Evolutionary conservation across 2,329 filamentous ascomycete genomes (phyloP).

Genomic region (Hypoxylon sp.): DNA sequence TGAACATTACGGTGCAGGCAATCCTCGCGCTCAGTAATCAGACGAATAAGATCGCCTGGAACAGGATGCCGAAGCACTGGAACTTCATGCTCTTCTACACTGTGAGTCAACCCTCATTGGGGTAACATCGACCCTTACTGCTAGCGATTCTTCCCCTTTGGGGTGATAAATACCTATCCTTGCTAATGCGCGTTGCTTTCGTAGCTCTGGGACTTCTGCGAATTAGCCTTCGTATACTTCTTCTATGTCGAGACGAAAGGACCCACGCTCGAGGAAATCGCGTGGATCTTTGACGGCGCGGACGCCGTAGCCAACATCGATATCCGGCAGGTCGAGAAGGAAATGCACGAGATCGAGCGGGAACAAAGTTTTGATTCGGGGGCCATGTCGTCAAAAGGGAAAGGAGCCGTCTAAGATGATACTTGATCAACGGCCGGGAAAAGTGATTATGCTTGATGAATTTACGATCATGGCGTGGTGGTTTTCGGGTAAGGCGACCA

Average conservation of each 20-base stretch:
- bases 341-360: conserved; percentile 59
- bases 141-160: neutral
- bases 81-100: conserved; percentile 78
- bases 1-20: conserved; percentile 75
- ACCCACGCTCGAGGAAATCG: conserved; percentile 78
- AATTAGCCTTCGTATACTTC: conserved; percentile 75
- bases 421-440: too few species aligned
- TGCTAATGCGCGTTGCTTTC: conserved; percentile 25
- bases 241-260: conserved; percentile 80
- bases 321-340: conserved; percentile 70
- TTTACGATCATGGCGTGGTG: conserved; percentile 15
- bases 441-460: conserved; percentile 5
- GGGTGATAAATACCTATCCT: neutral
- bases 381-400: conserved; percentile 33
- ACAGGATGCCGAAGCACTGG: conserved; percentile 72
- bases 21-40: conserved; percentile 73
- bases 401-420: conserved; percentile 16
- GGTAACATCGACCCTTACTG: too few species aligned
- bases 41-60: conserved; percentile 76
- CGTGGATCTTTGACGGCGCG: conserved; percentile 79
- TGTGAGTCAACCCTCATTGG: conserved; percentile 53
- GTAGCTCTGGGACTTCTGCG: conserved; percentile 70
- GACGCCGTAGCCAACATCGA: conserved; percentile 70
- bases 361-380: conserved; percentile 55
- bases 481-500: neutral